Base-by-base conservation (phyloP, 352 stramenopile species). In the Pythium guiyangense region DNA sequence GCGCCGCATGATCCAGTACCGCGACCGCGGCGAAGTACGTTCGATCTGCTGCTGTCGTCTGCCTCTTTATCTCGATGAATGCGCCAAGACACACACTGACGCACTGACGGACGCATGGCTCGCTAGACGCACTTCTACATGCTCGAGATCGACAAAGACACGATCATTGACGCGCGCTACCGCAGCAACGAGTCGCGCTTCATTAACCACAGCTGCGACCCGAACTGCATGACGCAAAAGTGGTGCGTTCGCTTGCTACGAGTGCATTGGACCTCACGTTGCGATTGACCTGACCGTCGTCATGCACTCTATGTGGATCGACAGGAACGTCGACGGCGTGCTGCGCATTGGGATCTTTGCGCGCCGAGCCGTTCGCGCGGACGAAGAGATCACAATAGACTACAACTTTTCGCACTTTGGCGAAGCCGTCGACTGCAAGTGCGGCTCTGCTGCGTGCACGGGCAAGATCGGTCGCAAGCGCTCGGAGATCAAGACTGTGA, bases 161-260 rank as follows among this genome's bases (percentile, higher is more conserved):
- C 88, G 27, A 67, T 90, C 25, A 91, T 94, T 46, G 88, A 97
- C 49, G 88, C 86, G 22, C 86, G 86, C 48, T 79, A 94, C 57
- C 82, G 88, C 39, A 96, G 92, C 42, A 97, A 96, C 60, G 87
- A 98, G 27, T 94, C 93, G 39, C 84, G 96, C 26, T 98, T 98
- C 66, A 98, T 98, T 62, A 98, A 98, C 79, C 90, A 97, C 63
- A 96, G 88, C 62, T 98, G 92, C 54, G 86, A 96, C 51, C 85
- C 91, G n/a, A 98, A 98, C 69, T 96, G 91, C 71, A 80, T 90
- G 42, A 97, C 92, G 18, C 88, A 98, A 61, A 98, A 98, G 51
- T 97, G 96, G 74, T 86, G 60, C 45, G 60, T 53, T 4, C 20
- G n/a, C n/a, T n/a, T n/a, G n/a, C n/a, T n/a, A n/a, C n/a, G n/a